Base-by-base conservation (phyloP, 139 green algal species). In the Coccomyxa sp. region DNA sequence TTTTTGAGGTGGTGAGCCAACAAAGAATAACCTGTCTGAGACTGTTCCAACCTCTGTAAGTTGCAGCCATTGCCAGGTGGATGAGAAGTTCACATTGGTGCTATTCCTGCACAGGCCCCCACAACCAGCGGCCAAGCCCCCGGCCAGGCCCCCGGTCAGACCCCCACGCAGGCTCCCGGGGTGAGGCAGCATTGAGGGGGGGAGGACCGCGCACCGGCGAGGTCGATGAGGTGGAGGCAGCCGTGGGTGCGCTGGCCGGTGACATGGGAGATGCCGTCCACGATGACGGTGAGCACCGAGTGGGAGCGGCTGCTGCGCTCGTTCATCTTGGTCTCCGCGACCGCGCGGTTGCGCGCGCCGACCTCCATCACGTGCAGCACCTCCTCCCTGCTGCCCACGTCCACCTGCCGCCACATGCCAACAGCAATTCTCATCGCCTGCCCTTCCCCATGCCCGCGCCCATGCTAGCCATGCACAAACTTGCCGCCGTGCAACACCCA, bases 301-400 rank as follows among this genome's bases (percentile, higher is more conserved):
- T 98, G 95, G 31, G 85, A 93, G 74, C 95, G 90, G 21, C 88
- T 95, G n/a, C 91, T 96, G 81, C 95, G 92, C 89, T 96, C 93
- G 87, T 99, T 99, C 83, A 99, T 96, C 28, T 88, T 86, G 15
- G 96, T 99, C 86, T 91, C 93, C 25, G 93, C 94, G 13, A 96
- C 92, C 16, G 89, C 82, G 9, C 89, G 71, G 83, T 91, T 90
- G 58, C 82, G 87, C 13, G 86, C 81, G 13, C 94, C 95, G 30
- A 82, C 76, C 23, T 85, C 85, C 95, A 98, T 97, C 60, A 98
- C 88, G 3, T 81, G 57, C 79, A 95, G 59, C 78, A 98, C 94
- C 74, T 97, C 91, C 13, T 91, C 68, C 0, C 93, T 90, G 80
- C 77, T 91, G 10, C 4, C 30, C 25, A 98, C 95, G 25, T 85